Evolutionary conservation across 1,139 yeast genomes (phyloP).

Genomic region (Suhomyces bolitotheri): DNA sequence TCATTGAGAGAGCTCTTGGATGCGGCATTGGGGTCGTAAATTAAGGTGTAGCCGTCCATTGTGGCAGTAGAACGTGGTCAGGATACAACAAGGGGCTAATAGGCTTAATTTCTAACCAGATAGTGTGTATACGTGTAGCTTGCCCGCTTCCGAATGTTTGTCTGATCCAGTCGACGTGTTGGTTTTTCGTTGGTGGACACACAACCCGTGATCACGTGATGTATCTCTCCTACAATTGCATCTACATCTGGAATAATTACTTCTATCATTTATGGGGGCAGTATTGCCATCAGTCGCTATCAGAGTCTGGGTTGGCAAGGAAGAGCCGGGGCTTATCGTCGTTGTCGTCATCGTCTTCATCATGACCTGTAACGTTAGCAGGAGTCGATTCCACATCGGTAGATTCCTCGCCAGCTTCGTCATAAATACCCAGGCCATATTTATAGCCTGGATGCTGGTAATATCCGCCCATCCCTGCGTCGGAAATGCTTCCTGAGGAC

Average conservation of each 20-base stretch:
- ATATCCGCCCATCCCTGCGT: conserved; percentile 32
- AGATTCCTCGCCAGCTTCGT: conserved; percentile 18
- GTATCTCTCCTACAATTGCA: too few relatives aligned
- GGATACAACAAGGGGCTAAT: neutral
- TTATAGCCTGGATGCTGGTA: conserved; percentile 48
- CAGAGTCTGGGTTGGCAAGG: conserved; percentile 71
- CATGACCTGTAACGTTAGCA: too few relatives aligned
- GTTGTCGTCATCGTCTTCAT: conserved; percentile 25
- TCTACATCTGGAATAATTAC: too few relatives aligned
- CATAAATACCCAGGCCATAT: conserved; percentile 27
- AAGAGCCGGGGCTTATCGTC: conserved; percentile 52
- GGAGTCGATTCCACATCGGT: conserved; percentile 16
- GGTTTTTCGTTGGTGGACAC: conserved; percentile 9
- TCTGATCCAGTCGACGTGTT: conserved; percentile 14
- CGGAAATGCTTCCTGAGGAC: conserved; percentile 30
- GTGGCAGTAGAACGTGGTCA: neutral
- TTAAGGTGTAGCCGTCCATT: conserved; percentile 61
- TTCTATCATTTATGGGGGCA: too few relatives aligned
- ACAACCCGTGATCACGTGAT: conserved; percentile 1
- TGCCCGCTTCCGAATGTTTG: conserved; percentile 9
- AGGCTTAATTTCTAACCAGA: too few relatives aligned
- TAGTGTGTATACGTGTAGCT: too few relatives aligned
- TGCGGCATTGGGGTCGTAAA: conserved; percentile 73
- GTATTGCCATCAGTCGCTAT: conserved; percentile 25
- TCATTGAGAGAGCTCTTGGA: conserved; percentile 73